Conservation (phyloP, 805 yeast species). For the Ogataea ganodermae region DNA sequence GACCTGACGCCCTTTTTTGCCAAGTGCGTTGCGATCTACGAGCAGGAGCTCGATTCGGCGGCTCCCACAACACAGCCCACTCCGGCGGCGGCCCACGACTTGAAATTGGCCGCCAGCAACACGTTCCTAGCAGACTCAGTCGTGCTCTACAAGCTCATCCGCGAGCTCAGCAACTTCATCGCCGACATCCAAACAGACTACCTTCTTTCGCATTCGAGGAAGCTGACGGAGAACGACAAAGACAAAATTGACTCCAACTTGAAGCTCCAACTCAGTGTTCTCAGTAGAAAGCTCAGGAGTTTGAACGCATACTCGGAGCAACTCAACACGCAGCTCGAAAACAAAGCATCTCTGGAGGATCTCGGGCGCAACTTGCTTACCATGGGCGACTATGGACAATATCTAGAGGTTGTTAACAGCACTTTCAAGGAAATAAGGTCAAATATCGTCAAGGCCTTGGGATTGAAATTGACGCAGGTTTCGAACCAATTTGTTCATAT, state of each 20-base stretch:
- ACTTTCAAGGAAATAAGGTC: conserved; percentile 47
- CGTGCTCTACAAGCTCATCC: conserved; percentile 38
- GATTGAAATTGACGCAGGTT: conserved; percentile 42
- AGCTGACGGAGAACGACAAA: conserved; percentile 28
- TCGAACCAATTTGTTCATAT: conserved; percentile 49
- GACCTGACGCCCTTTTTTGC: conserved; percentile 51
- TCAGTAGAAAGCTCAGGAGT: conserved; percentile 27
- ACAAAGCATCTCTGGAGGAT: conserved; percentile 52
- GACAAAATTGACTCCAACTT: conserved; percentile 31
- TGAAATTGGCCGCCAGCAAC: conserved; percentile 29
- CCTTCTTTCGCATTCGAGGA: conserved; percentile 33
- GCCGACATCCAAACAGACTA: conserved; percentile 39
- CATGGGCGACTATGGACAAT: conserved; percentile 41
- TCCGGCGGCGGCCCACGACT: conserved; percentile 7
- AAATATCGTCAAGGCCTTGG: conserved; percentile 51
- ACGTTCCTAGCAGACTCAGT: conserved; percentile 43
- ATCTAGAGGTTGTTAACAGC: conserved; percentile 36
- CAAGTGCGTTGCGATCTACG: conserved; percentile 48
- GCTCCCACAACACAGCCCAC: background rate
- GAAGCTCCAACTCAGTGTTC: conserved; percentile 25
- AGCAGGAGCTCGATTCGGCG: conserved; percentile 16
- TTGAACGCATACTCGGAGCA: conserved; percentile 40
- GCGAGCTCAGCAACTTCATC: conserved; percentile 37
- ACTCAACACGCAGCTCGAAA: conserved; percentile 50
- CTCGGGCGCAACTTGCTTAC: conserved; percentile 31